These are phyloP conservation scores for Sphagnum magellanicum DNA, from an alignment of 228 moss, liverwort and hornwort genomes.

Conservation along the genomic window DNA sequence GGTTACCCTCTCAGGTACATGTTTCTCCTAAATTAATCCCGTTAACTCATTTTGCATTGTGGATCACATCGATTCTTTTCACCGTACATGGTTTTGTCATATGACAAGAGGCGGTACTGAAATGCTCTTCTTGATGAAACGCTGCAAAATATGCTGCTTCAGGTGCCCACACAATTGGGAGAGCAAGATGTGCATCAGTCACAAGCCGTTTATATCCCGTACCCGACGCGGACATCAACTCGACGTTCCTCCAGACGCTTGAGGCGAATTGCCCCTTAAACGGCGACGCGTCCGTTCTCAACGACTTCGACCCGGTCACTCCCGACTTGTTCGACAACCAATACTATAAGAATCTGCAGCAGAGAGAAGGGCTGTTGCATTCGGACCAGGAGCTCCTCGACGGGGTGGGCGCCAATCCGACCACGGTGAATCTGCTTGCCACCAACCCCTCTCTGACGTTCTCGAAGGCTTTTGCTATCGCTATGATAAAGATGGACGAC, in stretches of 20 bases:
- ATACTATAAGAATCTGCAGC: conserved; percentile 14
- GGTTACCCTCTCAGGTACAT: conserved; percentile 16
- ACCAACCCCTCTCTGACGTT: conserved; percentile 7
- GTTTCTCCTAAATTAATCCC: neutral
- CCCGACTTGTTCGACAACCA: conserved; percentile 18
- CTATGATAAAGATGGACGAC: conserved; percentile 19
- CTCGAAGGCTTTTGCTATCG: neutral
- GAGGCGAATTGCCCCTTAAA: neutral
- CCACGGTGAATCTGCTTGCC: conserved; percentile 10
- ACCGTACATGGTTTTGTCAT: too few species aligned
- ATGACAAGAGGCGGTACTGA: too few species aligned
- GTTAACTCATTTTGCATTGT: neutral
- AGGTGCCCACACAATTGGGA: conserved; percentile 43
- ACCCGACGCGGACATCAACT: neutral
- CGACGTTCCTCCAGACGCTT: neutral
- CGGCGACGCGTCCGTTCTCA: neutral
- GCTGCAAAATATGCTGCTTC: neutral
- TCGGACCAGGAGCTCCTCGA: conserved; percentile 16
- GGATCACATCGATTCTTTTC: too few species aligned
- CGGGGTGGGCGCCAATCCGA: conserved; percentile 4
- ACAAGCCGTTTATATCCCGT: rapidly evolving
- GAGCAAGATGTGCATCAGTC: neutral
- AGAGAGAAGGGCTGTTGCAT: conserved; percentile 7
- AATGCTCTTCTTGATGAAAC: neutral
- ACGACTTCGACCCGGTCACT: conserved; percentile 14